Evolutionary conservation across 2,329 filamentous ascomycete genomes (phyloP).

Genomic region (Cercospora sp.): DNA sequence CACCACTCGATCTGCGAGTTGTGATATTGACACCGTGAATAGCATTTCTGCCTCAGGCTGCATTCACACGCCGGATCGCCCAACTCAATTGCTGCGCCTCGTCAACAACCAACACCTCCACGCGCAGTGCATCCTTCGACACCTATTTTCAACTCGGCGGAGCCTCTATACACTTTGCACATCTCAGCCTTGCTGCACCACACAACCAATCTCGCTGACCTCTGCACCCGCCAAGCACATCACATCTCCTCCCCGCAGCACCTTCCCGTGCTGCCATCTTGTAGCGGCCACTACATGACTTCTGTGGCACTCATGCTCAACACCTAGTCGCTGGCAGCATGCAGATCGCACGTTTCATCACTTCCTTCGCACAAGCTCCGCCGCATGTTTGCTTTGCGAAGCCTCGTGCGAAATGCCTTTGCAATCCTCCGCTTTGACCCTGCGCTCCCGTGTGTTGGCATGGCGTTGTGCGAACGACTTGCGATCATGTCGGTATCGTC

Average conservation of each 20-base stretch:
- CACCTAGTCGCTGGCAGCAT: conserved; percentile 2
- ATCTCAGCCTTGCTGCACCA: background rate
- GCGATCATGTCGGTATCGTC: background rate
- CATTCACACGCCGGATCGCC: background rate
- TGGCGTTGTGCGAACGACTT: background rate
- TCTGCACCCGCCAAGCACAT: background rate
- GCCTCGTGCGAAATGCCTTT: background rate
- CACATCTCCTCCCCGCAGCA: background rate
- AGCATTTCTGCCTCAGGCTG: background rate
- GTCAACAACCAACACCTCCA: background rate
- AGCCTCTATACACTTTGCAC: too few species aligned
- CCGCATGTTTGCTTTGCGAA: conserved; percentile 7
- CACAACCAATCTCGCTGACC: background rate
- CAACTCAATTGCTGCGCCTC: background rate
- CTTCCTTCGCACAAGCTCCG: background rate
- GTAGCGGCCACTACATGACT: background rate
- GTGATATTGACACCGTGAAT: background rate
- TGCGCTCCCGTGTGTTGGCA: background rate
- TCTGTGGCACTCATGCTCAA: conserved; percentile 7
- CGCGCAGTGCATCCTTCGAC: background rate
- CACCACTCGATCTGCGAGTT: background rate
- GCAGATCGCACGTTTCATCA: conserved; percentile 1
- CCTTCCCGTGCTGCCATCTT: background rate
- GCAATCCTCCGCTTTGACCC: too few species aligned
- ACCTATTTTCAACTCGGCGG: background rate